Percentiles rank a stretch among this genome's conserved stretches.
These are phyloP conservation scores for Venturia effusa DNA, from an alignment of 2,329 filamentous ascomycete genomes.

Conservation along the genomic window DNA sequence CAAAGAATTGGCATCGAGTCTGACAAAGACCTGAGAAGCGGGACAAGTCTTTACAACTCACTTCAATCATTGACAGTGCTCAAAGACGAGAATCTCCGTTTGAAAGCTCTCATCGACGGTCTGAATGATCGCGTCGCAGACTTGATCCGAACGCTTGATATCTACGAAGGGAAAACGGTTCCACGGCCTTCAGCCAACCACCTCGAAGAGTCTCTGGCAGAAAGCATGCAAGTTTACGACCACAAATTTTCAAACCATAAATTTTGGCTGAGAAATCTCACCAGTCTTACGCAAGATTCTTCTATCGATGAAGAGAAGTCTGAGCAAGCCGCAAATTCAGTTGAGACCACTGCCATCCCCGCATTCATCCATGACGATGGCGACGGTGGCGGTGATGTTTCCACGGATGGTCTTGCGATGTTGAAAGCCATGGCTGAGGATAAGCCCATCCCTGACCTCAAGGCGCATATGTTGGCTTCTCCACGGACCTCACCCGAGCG, in stretches of 20 bases:
- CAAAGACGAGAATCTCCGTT: not conserved
- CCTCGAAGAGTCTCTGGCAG: not conserved
- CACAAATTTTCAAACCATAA: not conserved
- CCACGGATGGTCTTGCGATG: not conserved
- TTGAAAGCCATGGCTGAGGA: not conserved
- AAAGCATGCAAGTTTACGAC: not conserved
- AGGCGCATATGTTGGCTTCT: not conserved
- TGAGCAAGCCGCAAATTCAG: not conserved
- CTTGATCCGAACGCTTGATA: not conserved
- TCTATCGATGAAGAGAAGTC: not conserved
- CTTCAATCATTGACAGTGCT: not conserved
- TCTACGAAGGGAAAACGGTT: not conserved
- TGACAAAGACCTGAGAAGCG: not conserved
- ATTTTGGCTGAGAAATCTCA: not conserved
- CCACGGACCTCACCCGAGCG: not conserved
- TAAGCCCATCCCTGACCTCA: not conserved
- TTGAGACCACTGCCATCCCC: not conserved
- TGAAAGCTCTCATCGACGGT: not conserved
- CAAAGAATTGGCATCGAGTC: not conserved
- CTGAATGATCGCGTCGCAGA: not conserved
- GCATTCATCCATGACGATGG: not conserved
- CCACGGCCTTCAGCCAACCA: not conserved
- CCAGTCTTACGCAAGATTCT: not conserved
- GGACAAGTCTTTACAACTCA: not conserved
- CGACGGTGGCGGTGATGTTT: not conserved